These are phyloP conservation scores for Yarrowia sp. DNA, from an alignment of 805 yeast genomes.

Conservation along the genomic window DNA sequence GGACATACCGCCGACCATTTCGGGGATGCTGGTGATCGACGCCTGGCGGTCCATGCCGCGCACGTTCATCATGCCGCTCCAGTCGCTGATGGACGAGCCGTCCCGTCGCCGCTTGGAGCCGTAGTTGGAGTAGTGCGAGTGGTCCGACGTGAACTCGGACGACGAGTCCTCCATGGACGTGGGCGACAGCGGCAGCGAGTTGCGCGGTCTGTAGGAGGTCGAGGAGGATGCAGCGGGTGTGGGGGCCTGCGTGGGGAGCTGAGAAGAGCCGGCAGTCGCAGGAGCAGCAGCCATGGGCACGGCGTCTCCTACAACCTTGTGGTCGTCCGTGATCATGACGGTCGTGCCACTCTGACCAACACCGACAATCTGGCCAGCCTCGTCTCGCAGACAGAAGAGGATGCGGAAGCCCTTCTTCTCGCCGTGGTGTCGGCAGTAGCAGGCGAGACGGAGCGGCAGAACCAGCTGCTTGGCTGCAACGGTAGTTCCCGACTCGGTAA, in stretches of 20 bases:
- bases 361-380: slow-evolving; percentile 62
- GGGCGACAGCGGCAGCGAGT: slow-evolving; percentile 22
- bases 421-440: slow-evolving; percentile 94
- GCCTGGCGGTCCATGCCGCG: slow-evolving; percentile 17
- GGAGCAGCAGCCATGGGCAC: background rate
- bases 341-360: slow-evolving; percentile 60
- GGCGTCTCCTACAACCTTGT: slow-evolving; percentile 47
- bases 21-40: slow-evolving; percentile 20
- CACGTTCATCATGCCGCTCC: slow-evolving; percentile 25
- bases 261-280: background rate
- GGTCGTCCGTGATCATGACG: slow-evolving; percentile 92
- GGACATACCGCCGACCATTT: slow-evolving; percentile 17
- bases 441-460: slow-evolving; percentile 76
- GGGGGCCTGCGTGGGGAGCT: background rate
- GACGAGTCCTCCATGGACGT: slow-evolving; percentile 26
- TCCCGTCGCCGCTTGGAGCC: slow-evolving; percentile 17
- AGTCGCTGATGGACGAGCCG: slow-evolving; percentile 19
- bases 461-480: slow-evolving; percentile 43
- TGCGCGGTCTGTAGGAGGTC: background rate
- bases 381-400: slow-evolving; percentile 55
- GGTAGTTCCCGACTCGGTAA: background rate
- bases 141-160: slow-evolving; percentile 20
- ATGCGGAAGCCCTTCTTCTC: slow-evolving; percentile 74
- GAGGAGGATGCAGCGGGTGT: background rate
- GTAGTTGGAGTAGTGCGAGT: slow-evolving; percentile 20